Percentiles rank a stretch among this genome's conserved stretches.
These are phyloP conservation scores for Westerdykella aurantiaca DNA, from an alignment of 2,329 filamentous ascomycete genomes.

Conservation along the genomic window DNA sequence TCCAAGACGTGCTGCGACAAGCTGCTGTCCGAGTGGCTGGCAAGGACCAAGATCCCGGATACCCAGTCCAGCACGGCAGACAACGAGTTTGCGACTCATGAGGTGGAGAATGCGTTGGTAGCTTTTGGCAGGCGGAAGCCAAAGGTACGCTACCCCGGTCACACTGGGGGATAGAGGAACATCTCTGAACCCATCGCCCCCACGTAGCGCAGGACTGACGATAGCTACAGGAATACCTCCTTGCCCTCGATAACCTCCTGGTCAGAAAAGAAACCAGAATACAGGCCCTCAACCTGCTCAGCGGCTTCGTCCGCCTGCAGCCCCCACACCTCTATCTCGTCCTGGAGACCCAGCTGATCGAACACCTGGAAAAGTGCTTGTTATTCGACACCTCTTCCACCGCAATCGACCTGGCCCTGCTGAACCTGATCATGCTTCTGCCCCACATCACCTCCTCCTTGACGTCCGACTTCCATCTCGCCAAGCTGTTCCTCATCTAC, in stretches of 20 bases:
- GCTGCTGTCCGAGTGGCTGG: constrained; percentile 41
- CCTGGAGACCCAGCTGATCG: constrained; percentile 65
- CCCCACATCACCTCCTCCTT: constrained; percentile 73
- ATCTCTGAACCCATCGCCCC: background rate
- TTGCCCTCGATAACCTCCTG: constrained; percentile 60
- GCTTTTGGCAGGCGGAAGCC: constrained; percentile 62
- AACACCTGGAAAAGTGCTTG: constrained; percentile 65
- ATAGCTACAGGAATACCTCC: constrained; percentile 56
- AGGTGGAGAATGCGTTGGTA: constrained; percentile 50
- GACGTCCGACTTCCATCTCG: constrained; percentile 54
- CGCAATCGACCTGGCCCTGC: constrained; percentile 68
- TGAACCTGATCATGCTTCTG: constrained; percentile 72
- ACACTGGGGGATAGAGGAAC: background rate
- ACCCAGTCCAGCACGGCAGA: constrained; percentile 39
- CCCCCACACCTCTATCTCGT: constrained; percentile 75
- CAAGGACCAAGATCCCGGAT: constrained; percentile 36
- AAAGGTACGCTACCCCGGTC: constrained; percentile 40
- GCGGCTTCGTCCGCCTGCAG: constrained; percentile 66
- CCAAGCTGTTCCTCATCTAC: constrained; percentile 75
- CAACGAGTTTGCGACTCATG: constrained; percentile 44
- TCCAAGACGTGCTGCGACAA: constrained; percentile 53
- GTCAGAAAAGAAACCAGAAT: constrained; percentile 59
- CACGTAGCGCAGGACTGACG: constrained; percentile 6
- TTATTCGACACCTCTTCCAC: constrained; percentile 73
- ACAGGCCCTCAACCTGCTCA: constrained; percentile 60